Percentiles rank a stretch among this genome's conserved stretches.
Conservation (phyloP, 345 rosid genomes). For the Eutrema japonicum region DNA sequence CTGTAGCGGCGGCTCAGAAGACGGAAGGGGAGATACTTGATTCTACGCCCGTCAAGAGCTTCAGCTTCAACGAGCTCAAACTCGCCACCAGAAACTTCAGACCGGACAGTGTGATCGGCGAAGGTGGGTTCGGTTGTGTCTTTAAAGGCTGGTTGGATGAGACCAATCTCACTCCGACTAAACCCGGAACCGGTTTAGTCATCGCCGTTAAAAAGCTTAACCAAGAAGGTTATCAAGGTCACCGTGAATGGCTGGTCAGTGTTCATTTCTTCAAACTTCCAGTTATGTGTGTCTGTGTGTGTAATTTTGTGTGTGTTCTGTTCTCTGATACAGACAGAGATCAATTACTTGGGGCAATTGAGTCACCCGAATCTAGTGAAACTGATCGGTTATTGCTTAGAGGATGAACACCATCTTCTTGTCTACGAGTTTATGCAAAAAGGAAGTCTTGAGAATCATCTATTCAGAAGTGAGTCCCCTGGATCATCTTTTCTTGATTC, state of each 20-base stretch:
- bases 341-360: slow-evolving; percentile 79
- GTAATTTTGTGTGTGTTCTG: slow-evolving; percentile 15
- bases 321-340: slow-evolving; percentile 67
- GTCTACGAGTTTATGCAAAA: slow-evolving; percentile 96
- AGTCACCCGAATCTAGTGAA: slow-evolving; percentile 88
- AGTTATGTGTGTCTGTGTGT: not conserved
- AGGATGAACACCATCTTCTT: slow-evolving; percentile 90
- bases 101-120: slow-evolving; percentile 91
- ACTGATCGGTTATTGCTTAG: slow-evolving; percentile 86
- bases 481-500: slow-evolving; percentile 5
- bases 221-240: slow-evolving; percentile 91
- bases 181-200: slow-evolving; percentile 84
- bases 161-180: slow-evolving; percentile 62
- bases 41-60: slow-evolving; percentile 69
- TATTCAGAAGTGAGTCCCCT: slow-evolving; percentile 78
- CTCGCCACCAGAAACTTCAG: slow-evolving; percentile 87
- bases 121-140: slow-evolving; percentile 97
- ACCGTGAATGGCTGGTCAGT: slow-evolving; percentile 96
- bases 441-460: slow-evolving; percentile 95
- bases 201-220: slow-evolving; percentile 93
- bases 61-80: slow-evolving; percentile 70
- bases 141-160: slow-evolving; percentile 98
- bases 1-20: slow-evolving; percentile 63
- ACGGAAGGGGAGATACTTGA: slow-evolving; percentile 91
- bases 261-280: slow-evolving; percentile 13